Evolutionary conservation across 768 basidiomycete genomes (phyloP).

Genomic region (Imleria badia): DNA sequence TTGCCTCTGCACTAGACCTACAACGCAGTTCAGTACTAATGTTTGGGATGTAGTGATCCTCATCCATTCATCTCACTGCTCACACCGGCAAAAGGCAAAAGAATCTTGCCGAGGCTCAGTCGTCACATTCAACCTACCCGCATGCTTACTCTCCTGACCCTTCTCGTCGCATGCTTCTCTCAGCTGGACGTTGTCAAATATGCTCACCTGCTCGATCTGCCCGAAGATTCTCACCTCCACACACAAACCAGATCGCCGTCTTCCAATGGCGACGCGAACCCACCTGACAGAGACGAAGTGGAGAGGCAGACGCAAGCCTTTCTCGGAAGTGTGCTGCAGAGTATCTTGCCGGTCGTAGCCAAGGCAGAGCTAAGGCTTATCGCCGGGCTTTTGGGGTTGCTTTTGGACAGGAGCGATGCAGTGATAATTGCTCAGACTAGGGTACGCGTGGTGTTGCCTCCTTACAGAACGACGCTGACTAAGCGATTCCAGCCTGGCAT

Average conservation of each 20-base stretch:
- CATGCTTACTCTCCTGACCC: constrained; percentile 84
- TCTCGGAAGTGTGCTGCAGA: constrained; percentile 80
- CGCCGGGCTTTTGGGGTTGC: constrained; percentile 79
- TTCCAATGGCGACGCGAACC: constrained; percentile 11
- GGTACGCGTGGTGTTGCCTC: constrained; percentile 48
- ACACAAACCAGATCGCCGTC: constrained; percentile 20
- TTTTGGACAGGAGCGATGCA: constrained; percentile 78
- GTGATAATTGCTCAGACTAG: constrained; percentile 72
- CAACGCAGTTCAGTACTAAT: neutral
- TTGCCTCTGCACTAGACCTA: constrained; percentile 6
- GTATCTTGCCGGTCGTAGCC: constrained; percentile 79
- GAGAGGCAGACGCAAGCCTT: constrained; percentile 93
- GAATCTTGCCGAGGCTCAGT: constrained; percentile 82
- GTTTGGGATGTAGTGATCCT: constrained; percentile 59
- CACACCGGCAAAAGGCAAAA: constrained; percentile 87
- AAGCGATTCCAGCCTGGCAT: constrained; percentile 73
- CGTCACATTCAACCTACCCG: constrained; percentile 77
- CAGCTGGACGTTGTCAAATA: constrained; percentile 90
- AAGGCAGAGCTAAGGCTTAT: constrained; percentile 79
- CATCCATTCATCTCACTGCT: constrained; percentile 97
- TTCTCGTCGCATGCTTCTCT: constrained; percentile 91
- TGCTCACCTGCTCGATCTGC: constrained; percentile 67
- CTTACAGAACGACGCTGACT: neutral
- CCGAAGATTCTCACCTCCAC: constrained; percentile 51
- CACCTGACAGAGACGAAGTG: constrained; percentile 58